These are phyloP conservation scores for Scheffersomyces cryptocercus DNA, from an alignment of 1,139 yeast genomes.

Conservation along the genomic window DNA sequence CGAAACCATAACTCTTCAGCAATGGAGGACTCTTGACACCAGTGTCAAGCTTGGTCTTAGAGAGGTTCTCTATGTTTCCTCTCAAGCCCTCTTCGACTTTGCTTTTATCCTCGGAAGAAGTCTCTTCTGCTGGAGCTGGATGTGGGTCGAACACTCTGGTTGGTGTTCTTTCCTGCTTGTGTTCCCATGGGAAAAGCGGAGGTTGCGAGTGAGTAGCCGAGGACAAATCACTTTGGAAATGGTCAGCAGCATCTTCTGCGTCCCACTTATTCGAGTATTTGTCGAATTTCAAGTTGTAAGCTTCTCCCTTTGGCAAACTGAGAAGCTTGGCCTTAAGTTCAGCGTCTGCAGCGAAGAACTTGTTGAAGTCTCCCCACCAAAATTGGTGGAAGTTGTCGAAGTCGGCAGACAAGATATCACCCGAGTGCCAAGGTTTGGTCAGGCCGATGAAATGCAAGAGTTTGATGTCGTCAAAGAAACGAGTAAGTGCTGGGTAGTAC, in stretches of 20 bases:
- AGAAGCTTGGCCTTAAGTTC: conserved; percentile 8
- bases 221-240: conserved; percentile 1
- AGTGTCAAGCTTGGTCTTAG: conserved; percentile 7
- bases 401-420: conserved; percentile 13
- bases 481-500: conserved; percentile 30
- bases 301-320: conserved; percentile 34
- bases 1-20: conserved; percentile 9
- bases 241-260: conserved; percentile 5
- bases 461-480: conserved; percentile 29
- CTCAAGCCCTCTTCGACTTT: conserved; percentile 4
- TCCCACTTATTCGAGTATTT: conserved; percentile 33
- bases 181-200: conserved; percentile 51
- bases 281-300: conserved; percentile 30
- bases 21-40: conserved; percentile 1
- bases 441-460: conserved; percentile 31
- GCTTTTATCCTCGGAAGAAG: not conserved
- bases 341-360: conserved; percentile 14
- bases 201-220: conserved; percentile 10
- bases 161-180: conserved; percentile 17
- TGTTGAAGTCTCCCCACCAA: conserved; percentile 41
- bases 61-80: conserved; percentile 9
- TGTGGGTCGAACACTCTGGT: conserved; percentile 15
- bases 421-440: conserved; percentile 29
- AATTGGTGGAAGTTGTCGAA: conserved; percentile 26
- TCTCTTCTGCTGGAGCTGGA: conserved; percentile 4